These are phyloP conservation scores for Penicillium paxilli DNA, from an alignment of 495 filamentous ascomycete genomes.

Conservation along the genomic window DNA sequence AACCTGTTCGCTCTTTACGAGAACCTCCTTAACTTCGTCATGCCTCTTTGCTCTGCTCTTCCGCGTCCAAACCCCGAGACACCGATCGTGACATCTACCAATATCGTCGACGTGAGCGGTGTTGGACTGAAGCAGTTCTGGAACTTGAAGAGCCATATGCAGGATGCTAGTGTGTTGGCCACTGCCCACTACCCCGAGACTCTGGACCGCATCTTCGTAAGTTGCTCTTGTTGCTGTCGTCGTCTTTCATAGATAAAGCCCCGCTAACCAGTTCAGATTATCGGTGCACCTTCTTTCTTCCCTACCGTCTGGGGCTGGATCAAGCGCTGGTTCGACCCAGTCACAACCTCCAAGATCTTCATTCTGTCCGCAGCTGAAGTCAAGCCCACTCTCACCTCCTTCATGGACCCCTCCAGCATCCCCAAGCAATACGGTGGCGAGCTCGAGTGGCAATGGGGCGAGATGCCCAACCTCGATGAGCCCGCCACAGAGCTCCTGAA, in stretches of 20 bases:
- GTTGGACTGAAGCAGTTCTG: constrained; percentile 90
- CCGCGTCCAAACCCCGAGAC: constrained; percentile 69
- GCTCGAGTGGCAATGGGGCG: constrained; percentile 76
- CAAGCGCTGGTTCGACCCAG: constrained; percentile 94
- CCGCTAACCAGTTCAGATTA: constrained; percentile 55
- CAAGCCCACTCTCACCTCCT: constrained; percentile 67
- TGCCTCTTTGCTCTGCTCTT: constrained; percentile 76
- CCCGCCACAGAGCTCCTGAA: constrained; percentile 48
- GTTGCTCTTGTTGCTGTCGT: constrained; percentile 18
- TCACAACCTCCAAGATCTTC: constrained; percentile 91
- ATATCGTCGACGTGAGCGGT: constrained; percentile 83
- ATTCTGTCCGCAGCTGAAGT: constrained; percentile 72
- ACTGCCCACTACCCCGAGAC: constrained; percentile 93
- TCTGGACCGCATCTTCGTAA: constrained; percentile 78
- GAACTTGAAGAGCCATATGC: constrained; percentile 89
- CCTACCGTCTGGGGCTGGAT: constrained; percentile 94
- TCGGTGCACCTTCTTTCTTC: constrained; percentile 88
- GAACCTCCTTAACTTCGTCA: constrained; percentile 80
- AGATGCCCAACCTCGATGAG: constrained; percentile 69
- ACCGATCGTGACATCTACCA: constrained; percentile 82
- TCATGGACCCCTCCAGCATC: constrained; percentile 78
- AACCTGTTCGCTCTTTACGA: constrained; percentile 88
- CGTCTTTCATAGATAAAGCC: neutral
- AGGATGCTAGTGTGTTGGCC: constrained; percentile 81
- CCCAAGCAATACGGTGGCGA: constrained; percentile 83